phyloP scores from a whole-genome alignment of 176 grass and related monocot genomes.

The Ananas comosus region DNA sequence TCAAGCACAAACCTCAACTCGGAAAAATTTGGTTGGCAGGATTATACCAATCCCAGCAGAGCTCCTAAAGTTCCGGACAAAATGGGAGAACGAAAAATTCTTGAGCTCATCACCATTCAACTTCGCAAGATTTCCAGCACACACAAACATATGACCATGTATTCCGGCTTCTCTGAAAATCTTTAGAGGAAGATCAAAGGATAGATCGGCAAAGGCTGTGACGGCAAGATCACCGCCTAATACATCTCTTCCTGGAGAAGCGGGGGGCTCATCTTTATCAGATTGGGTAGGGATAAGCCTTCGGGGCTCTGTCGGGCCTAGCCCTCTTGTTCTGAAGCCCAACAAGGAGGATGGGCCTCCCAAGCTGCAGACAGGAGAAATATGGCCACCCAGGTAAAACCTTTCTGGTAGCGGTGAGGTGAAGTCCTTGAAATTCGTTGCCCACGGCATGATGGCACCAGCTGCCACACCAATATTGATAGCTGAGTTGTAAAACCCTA shows the following conservation, averaged over 20 bases:
- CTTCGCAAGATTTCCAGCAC: slow-evolving; percentile 55
- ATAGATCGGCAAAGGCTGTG: slow-evolving; percentile 76
- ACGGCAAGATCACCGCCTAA: slow-evolving; percentile 53
- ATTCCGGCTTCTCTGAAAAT: slow-evolving; percentile 72
- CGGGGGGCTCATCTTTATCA: slow-evolving; percentile 25
- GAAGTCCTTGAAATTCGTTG: slow-evolving; percentile 46
- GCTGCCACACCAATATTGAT: slow-evolving; percentile 59
- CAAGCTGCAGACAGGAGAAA: slow-evolving; percentile 46
- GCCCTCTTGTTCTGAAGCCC: slow-evolving; percentile 63
- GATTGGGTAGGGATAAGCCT: slow-evolving; percentile 32
- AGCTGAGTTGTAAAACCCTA: slow-evolving; percentile 57
- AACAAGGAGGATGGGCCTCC: slow-evolving; percentile 54
- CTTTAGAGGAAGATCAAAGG: slow-evolving; percentile 74
- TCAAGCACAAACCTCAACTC: slow-evolving; percentile 57
- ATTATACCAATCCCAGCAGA: slow-evolving; percentile 76
- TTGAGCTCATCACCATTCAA: slow-evolving; percentile 55
- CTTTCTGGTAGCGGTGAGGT: slow-evolving; percentile 55
- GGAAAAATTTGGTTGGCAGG: slow-evolving; percentile 78
- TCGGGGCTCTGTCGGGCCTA: slow-evolving; percentile 40
- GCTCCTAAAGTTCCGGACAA: slow-evolving; percentile 54
- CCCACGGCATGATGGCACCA: slow-evolving; percentile 48
- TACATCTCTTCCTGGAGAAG: slow-evolving; percentile 33
- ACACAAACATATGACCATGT: slow-evolving; percentile 68
- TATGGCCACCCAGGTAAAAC: slow-evolving; percentile 71
- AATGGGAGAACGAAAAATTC: slow-evolving; percentile 40